Evolutionary conservation across 805 yeast species (phyloP), one percentile per base, ranked within the genome.

Genomic region (Wickerhamiella dianesei): DNA sequence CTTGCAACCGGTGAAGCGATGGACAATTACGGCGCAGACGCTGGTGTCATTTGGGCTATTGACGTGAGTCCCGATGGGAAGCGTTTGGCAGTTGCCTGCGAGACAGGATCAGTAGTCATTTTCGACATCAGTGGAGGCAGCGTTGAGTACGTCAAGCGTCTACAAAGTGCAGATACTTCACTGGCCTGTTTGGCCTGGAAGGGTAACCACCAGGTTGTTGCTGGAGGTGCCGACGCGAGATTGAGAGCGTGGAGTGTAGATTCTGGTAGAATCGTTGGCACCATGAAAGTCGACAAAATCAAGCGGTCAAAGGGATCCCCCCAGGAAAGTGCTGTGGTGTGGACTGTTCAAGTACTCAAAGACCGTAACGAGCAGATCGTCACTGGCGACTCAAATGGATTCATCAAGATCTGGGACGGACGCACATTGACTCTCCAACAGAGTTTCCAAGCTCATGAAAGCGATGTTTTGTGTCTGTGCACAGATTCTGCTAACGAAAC

Each of bases 361-460:
- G 61, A 68, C 39, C 41, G 35, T 3, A 73, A 74, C 44, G 70
- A 76, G 46, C 94, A 86, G 61, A 73, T 92, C 49, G 94, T 85
- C n/a, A 78, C 87, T 50, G 98, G 97, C 46, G 99, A 92, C 66
- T 87, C 96, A 4, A 89, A 96, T 1, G 99, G 99, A 1, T 73
- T 83, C 6, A 76, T 92, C 45, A 89, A 89, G 64, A 74, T 92
- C 53, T 92, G 99, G 99, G 95, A 89, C 58, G 70, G 81, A 52
- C 73, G 75, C 43, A 80, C 76, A 54, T 79, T 78, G 54, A 79
- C 95, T 1, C 67, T 92, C 49, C 69, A 77, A 44, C 97, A 89
- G 63, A 77, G 82, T 20, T 87, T 86, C 63, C 74, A 77, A 53
- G 77, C 77, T 9, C 97, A 92, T 60, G 94, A 82, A 43, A 96